These are phyloP conservation scores for Ustilago hordei DNA, from an alignment of 1,284 basidiomycete genomes.

Conservation along the genomic window DNA sequence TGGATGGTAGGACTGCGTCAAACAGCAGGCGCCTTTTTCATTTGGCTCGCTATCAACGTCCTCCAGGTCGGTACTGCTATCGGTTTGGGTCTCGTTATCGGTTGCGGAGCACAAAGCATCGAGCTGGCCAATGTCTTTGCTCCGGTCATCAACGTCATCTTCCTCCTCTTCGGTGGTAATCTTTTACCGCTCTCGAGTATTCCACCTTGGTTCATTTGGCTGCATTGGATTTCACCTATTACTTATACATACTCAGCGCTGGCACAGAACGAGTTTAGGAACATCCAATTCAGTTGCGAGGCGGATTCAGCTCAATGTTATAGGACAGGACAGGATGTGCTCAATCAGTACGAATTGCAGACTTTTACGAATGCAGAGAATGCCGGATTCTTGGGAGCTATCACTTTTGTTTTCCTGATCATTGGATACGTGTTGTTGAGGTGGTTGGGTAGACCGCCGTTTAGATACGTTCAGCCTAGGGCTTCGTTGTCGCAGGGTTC, in stretches of 20 bases:
- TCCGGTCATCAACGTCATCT: constrained; percentile 58
- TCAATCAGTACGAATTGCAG: constrained; percentile 52
- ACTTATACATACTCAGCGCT: constrained; percentile 56
- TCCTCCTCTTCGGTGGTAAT: constrained; percentile 57
- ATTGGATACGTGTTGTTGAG: constrained; percentile 45
- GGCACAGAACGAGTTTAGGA: constrained; percentile 51
- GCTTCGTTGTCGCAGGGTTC: constrained; percentile 3
- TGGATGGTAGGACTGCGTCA: constrained; percentile 53
- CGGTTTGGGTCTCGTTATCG: constrained; percentile 49
- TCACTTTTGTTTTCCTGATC: constrained; percentile 34
- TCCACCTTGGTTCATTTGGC: constrained; percentile 57
- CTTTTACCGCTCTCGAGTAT: constrained; percentile 47
- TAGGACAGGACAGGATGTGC: constrained; percentile 45
- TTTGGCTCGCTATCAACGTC: constrained; percentile 53
- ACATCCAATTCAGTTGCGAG: constrained; percentile 34
- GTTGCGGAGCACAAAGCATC: constrained; percentile 38
- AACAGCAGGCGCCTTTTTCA: constrained; percentile 42
- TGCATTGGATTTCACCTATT: constrained; percentile 57
- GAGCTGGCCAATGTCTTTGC: constrained; percentile 57
- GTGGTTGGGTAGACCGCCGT: constrained; percentile 33
- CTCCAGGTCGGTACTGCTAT: constrained; percentile 36
- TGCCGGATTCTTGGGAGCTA: constrained; percentile 52
- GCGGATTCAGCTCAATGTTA: constrained; percentile 49
- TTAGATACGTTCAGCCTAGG: constrained; percentile 42
- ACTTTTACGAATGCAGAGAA: constrained; percentile 55